phyloP scores from a whole-genome alignment of 371 early-diverging fungal species.

The Mucor saturninus region DNA sequence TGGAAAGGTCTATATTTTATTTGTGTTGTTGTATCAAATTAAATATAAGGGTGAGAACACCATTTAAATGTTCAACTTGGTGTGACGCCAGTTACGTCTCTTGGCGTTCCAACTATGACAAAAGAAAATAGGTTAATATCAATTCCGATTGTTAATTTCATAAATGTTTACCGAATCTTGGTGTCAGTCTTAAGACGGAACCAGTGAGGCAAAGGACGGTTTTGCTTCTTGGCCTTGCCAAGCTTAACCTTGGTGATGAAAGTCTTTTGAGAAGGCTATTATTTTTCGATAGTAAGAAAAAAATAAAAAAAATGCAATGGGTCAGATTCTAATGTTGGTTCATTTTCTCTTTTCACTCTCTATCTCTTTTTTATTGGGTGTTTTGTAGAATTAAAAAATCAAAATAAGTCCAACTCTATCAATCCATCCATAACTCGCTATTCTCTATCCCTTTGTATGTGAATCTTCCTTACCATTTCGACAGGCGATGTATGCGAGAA shows the following conservation, averaged over 20 bases:
- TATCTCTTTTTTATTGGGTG: no score
- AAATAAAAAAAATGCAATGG: neutral
- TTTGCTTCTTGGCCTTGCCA: constrained; percentile 98
- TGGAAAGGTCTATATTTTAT: neutral
- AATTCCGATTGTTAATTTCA: no score
- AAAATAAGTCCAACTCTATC: neutral
- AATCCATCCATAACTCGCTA: neutral
- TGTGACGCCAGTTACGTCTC: constrained; percentile 99
- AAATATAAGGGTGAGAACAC: no score
- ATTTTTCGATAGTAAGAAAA: neutral
- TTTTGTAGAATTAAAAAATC: neutral
- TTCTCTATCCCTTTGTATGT: neutral
- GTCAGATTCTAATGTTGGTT: neutral
- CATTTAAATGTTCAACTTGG: constrained; percentile 93
- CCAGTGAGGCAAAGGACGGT: constrained; percentile 98
- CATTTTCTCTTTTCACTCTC: no score
- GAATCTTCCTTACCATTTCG: constrained; percentile 19
- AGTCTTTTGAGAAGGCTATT: constrained; percentile 92
- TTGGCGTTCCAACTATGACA: constrained; percentile 91
- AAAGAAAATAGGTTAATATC: no score
- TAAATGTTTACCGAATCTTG: constrained; percentile 77
- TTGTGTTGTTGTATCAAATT: no score
- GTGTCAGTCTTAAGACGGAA: constrained; percentile 95
- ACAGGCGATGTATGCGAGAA: constrained; percentile 25
- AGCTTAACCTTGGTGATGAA: constrained; percentile 97